phyloP scores from a whole-genome alignment of 805 yeast genomes.

The Candida germanica region DNA sequence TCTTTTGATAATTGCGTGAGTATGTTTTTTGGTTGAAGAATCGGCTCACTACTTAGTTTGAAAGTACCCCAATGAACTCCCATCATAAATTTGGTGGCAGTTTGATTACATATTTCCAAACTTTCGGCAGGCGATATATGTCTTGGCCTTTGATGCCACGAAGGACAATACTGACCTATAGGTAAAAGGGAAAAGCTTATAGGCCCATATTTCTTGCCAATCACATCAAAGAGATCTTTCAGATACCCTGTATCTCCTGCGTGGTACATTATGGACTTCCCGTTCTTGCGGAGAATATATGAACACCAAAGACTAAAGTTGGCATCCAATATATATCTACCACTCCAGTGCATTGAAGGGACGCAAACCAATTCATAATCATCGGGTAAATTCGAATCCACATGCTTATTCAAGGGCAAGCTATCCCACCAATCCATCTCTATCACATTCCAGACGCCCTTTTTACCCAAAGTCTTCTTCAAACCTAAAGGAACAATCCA shows the following conservation, averaged over 20 bases:
- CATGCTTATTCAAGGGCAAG: conserved; percentile 34
- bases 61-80: conserved; percentile 99
- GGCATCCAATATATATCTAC: conserved; percentile 75
- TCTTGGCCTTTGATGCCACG: conserved; percentile 89
- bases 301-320: conserved; percentile 89
- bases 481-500: conserved; percentile 93
- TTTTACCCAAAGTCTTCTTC: conserved; percentile 51
- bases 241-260: conserved; percentile 95
- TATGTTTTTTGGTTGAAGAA: conserved; percentile 72
- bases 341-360: conserved; percentile 98
- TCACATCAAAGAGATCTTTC: conserved; percentile 64
- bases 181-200: conserved; percentile 69
- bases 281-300: conserved; percentile 63
- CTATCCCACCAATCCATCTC: conserved; percentile 95
- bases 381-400: conserved; percentile 38
- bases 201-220: conserved; percentile 61
- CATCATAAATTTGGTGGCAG: conserved; percentile 59
- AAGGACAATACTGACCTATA: conserved; percentile 92
- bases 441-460: conserved; percentile 58
- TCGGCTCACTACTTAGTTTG: conserved; percentile 82
- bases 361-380: conserved; percentile 79
- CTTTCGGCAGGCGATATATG: conserved; percentile 85
- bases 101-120: conserved; percentile 58
- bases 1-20: conserved; percentile 49
- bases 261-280: conserved; percentile 74